phyloP scores from a whole-genome alignment of 495 filamentous ascomycete genomes.

The Aspergillus asperescens region DNA sequence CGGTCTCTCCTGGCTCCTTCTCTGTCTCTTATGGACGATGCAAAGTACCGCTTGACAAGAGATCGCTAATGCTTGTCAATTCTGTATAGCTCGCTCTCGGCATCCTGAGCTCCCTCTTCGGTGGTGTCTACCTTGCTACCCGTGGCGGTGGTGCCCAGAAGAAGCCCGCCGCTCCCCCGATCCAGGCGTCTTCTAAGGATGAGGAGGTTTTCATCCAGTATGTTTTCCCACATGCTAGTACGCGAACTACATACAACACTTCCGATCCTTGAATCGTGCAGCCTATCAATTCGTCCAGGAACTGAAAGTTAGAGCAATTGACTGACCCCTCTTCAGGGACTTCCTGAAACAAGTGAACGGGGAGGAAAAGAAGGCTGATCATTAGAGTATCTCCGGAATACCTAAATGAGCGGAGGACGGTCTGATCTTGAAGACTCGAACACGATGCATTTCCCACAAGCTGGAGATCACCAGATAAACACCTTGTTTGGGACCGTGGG shows the following conservation, averaged over 20 bases:
- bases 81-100: conserved; percentile 73
- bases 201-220: conserved; percentile 99
- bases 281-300: not conserved
- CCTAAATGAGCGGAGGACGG: conserved; percentile 7
- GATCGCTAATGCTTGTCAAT: not conserved
- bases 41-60: not conserved
- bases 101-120: conserved; percentile 64
- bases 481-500: conserved; percentile 1
- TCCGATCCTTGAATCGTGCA: no score
- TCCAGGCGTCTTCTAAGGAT: conserved; percentile 82
- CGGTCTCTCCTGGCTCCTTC: conserved; percentile 9
- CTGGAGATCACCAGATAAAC: not conserved
- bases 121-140: conserved; percentile 47
- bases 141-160: conserved; percentile 56
- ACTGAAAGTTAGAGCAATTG: conserved; percentile 2
- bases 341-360: conserved; percentile 69
- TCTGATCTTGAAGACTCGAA: not conserved
- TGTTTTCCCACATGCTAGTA: conserved; percentile 29
- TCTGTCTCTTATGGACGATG: not conserved
- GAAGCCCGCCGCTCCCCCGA: conserved; percentile 60
- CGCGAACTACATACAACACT: not conserved
- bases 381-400: conserved; percentile 39
- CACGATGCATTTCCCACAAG: not conserved
- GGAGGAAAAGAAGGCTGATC: conserved; percentile 63
- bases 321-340: conserved; percentile 49